Conservation (phyloP, 257 asterid species). For the Solanum medicagineum region DNA sequence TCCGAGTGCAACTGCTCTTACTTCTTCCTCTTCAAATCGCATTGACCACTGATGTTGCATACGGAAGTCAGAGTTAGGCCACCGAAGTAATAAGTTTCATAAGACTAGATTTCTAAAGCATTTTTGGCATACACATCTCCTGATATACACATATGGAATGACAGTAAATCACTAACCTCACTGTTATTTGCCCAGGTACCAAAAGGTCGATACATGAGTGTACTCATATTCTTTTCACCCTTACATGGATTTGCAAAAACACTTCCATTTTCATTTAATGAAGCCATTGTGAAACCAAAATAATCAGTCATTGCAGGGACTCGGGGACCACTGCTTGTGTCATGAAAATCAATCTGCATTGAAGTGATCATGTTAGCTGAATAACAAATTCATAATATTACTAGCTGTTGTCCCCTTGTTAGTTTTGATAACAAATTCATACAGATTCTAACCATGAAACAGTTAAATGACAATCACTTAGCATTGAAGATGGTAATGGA, state of each 20-base stretch:
- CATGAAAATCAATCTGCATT: slow-evolving; percentile 92
- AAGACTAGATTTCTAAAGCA: neutral
- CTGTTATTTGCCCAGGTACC: slow-evolving; percentile 94
- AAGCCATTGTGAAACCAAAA: slow-evolving; percentile 97
- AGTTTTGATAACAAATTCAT: neutral
- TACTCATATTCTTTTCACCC: slow-evolving; percentile 93
- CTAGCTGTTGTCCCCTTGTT: neutral
- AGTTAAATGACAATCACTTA: neutral
- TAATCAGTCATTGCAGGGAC: slow-evolving; percentile 94
- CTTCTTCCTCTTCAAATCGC: slow-evolving; percentile 97
- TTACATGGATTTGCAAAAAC: slow-evolving; percentile 95
- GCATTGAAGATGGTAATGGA: neutral
- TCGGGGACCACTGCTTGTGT: slow-evolving; percentile 88
- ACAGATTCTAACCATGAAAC: neutral
- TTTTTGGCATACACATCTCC: neutral
- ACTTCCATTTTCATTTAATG: slow-evolving; percentile 71
- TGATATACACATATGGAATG: neutral
- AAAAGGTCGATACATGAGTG: slow-evolving; percentile 92
- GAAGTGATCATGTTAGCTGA: slow-evolving; percentile 5
- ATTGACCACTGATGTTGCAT: slow-evolving; percentile 78
- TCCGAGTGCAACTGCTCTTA: slow-evolving; percentile 85
- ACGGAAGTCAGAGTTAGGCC: slow-evolving; percentile 12
- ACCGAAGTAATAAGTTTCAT: neutral
- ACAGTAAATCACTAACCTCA: slow-evolving; percentile 39
- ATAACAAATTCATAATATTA: neutral